Evolutionary conservation across 176 grass and related monocot genomes (phyloP), one percentile per base, ranked within the genome.

Genomic region (Chrysopogon serrulatus): DNA sequence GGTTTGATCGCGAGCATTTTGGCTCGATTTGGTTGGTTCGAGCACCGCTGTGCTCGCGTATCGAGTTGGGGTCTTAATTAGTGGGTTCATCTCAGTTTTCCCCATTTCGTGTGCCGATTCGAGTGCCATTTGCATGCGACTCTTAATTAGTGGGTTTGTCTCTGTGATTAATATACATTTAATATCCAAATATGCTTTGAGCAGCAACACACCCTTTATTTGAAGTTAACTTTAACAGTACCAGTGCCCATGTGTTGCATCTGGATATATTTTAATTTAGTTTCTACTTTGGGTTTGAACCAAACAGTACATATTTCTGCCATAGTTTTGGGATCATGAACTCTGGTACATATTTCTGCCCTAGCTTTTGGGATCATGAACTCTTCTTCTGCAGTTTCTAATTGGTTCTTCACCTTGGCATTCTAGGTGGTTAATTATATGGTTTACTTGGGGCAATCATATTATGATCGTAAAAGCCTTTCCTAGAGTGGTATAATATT

Each of bases 11-110:
- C 57, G 31, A 9, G 65, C 9, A 33, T 13, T 16, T 70, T 23
- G 82, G 63, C 76, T 32, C 47, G 41, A 75, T 86, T 36, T 36
- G 14, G 57, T n/a, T 3, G 69, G 21, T 85, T 89, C 35, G 36
- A 48, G 16, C 31, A 8, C 60, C n/a, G 15, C 28, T 8, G 4
- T 34, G n/a, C 40, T 62, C 23, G 72, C 24, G 36, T 18, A 18
- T 49, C 14, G 31, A 54, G 27, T 39, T 47, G 5, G n/a, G n/a
- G 42, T 30, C 16, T 59, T 37, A 37, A 13, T 63, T 26, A 15
- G n/a, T 62, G 17, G 54, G 76, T 76, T 75, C 2, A 5, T 37
- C 33, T 76, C 32, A 39, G 54, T 74, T 85, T 62, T 57, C 45
- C n/a, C 59, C 5, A 11, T n/a, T 84, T 60, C 7, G 31, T 1